Evolutionary conservation across 192 early-diverging fungal genomes (phyloP).

Genomic region (Geosiphon pyriformis): DNA sequence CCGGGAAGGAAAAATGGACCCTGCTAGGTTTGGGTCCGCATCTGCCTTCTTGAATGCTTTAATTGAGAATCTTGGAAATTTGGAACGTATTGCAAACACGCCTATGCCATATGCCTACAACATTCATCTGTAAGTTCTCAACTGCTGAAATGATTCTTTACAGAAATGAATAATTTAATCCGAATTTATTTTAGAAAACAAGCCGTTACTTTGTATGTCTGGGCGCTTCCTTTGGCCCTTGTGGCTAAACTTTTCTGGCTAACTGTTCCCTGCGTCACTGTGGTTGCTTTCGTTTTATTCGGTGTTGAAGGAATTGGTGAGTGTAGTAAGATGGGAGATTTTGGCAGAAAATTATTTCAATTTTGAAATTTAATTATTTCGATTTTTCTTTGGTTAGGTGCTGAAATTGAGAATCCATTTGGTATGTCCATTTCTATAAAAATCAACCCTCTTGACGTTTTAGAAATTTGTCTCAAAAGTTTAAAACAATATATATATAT

Average conservation of each 20-base stretch:
- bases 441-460: too few species aligned
- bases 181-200: slow-evolving; percentile 52
- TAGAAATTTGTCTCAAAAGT: too few species aligned
- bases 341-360: background rate
- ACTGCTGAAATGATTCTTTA: background rate
- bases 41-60: slow-evolving; percentile 43
- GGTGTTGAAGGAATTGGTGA: slow-evolving; percentile 70
- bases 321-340: background rate
- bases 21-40: slow-evolving; percentile 30
- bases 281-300: slow-evolving; percentile 65
- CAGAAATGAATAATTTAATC: background rate
- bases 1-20: slow-evolving; percentile 34
- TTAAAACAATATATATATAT: too few species aligned
- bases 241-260: slow-evolving; percentile 38
- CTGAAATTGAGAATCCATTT: slow-evolving; percentile 79
- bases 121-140: slow-evolving; percentile 53
- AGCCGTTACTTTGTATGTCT: slow-evolving; percentile 54
- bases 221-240: slow-evolving; percentile 58
- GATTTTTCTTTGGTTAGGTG: slow-evolving; percentile 28
- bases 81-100: slow-evolving; percentile 64
- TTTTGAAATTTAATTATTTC: slow-evolving; percentile 1
- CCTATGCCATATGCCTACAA: slow-evolving; percentile 68
- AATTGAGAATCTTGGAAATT: slow-evolving; percentile 52
- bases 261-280: slow-evolving; percentile 52
- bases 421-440: slow-evolving; percentile 41